Evolutionary conservation across 2,329 filamentous ascomycete genomes (phyloP).

Genomic region (Penicillium sp.): DNA sequence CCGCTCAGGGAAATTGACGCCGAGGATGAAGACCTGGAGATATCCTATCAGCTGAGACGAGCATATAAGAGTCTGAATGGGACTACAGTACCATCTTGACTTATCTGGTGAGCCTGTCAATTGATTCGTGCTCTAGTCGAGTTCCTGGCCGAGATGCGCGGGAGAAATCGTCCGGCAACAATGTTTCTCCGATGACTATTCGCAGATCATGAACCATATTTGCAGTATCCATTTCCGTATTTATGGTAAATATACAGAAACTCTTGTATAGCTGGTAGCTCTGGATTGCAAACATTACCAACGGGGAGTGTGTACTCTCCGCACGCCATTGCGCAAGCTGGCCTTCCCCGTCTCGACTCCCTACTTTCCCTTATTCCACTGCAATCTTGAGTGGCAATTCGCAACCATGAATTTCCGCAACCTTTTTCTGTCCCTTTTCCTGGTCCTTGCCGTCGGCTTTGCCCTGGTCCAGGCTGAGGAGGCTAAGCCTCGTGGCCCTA

Average conservation of each 20-base stretch:
- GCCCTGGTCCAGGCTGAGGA: constrained; percentile 66
- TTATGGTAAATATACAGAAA: background rate
- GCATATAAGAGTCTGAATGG: background rate
- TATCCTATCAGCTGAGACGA: constrained; percentile 10
- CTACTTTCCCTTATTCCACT: constrained; percentile 11
- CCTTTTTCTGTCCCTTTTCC: constrained; percentile 59
- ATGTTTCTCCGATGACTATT: constrained; percentile 29
- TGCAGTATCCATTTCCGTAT: background rate
- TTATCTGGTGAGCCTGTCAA: constrained; percentile 9
- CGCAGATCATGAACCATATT: constrained; percentile 9
- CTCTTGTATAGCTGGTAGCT: accelerated
- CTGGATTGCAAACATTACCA: constrained; percentile 3
- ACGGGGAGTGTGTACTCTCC: constrained; percentile 12
- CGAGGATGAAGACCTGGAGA: constrained; percentile 73
- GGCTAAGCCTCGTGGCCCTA: constrained; percentile 65
- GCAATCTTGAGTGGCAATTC: constrained; percentile 18
- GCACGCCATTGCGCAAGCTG: constrained; percentile 35
- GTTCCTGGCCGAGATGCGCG: constrained; percentile 17
- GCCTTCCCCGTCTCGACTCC: constrained; percentile 23
- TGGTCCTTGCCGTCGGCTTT: constrained; percentile 69
- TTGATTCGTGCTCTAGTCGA: constrained; percentile 9
- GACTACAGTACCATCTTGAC: constrained; percentile 31
- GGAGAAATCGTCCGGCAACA: constrained; percentile 34
- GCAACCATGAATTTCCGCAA: constrained; percentile 35
- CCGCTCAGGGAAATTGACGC: constrained; percentile 77